Base-by-base conservation (phyloP, 768 basidiomycete species). In the Mycena chlorophos region DNA sequence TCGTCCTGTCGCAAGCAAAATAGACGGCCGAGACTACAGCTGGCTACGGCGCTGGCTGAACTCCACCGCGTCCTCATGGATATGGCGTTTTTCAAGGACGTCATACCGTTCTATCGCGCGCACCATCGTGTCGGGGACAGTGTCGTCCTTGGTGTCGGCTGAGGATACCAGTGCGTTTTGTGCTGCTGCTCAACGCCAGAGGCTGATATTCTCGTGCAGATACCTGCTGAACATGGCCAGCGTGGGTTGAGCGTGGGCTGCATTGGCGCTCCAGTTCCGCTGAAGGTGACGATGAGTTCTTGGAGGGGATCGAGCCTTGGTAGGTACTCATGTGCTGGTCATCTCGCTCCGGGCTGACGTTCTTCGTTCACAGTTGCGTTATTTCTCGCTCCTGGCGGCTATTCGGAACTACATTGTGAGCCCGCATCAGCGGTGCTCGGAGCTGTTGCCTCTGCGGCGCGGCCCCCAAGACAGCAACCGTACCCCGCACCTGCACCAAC, bases 271-370 rank as follows among this genome's bases (percentile, higher is more conserved):
- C 67, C 71, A 94, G 91, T 86, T 2, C 91, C 93, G 10, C 71
- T 98, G 56, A 98, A 98, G 73, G 80, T 89, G 19, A 95, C 93
- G 0, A 86, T 97, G 96, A 98, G 68, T 98, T 84, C 72, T 95
- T 87, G 72, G 93, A 89, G 52, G 94, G 95, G 92, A 84, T 94
- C 38, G 86, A 94, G 65, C 94, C 95, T 22, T 98, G 94, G 75
- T 76, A 58, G 13, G 73, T 64, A n/a, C 16, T 16, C 46, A 26
- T 40, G 39, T 39, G 34, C 25, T 16, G 20, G 23, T 59, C 47
- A 22, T 25, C 23, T 42, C n/a, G n/a, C n/a, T n/a, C n/a, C n/a
- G 37, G 23, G 20, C 20, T 13, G 19, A 46, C 43, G 16, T 43
- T n/a, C 8, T 43, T 34, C n/a, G n/a, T n/a, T n/a, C n/a, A n/a